These are phyloP conservation scores for Volvox africanus DNA, from an alignment of 139 green algal species.

Conservation along the genomic window DNA sequence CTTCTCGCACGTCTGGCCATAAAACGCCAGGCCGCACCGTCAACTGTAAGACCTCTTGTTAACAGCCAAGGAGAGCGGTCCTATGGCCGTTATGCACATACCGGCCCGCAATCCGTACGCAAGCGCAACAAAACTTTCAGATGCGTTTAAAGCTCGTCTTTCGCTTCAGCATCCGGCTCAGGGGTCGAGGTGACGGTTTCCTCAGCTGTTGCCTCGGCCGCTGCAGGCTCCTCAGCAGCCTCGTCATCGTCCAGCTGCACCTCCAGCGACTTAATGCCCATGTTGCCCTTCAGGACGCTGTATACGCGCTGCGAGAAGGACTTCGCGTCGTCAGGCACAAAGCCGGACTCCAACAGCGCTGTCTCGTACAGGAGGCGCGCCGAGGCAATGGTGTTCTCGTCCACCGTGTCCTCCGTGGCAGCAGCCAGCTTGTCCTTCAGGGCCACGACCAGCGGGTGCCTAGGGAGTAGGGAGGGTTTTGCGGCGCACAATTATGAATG, in stretches of 20 bases:
- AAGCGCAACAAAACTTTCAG: too few relatives aligned
- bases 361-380: slow-evolving; percentile 94
- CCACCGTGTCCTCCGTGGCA: slow-evolving; percentile 60
- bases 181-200: not conserved
- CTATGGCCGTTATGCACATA: too few relatives aligned
- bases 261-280: slow-evolving; percentile 52
- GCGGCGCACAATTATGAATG: too few relatives aligned
- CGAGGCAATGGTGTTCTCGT: slow-evolving; percentile 45
- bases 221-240: not conserved
- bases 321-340: slow-evolving; percentile 79
- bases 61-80: too few relatives aligned
- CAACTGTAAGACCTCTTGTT: too few relatives aligned
- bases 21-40: too few relatives aligned
- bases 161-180: not conserved
- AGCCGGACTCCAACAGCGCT: slow-evolving; percentile 93
- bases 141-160: not conserved
- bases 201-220: not conserved
- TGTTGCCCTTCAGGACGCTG: slow-evolving; percentile 26
- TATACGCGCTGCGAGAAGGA: slow-evolving; percentile 48
- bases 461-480: not conserved
- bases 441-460: slow-evolving; percentile 91
- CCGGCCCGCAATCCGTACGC: too few relatives aligned
- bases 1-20: too few relatives aligned
- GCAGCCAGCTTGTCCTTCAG: slow-evolving; percentile 80
- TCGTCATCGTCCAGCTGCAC: slow-evolving; percentile 44